These are phyloP conservation scores for Paecilomyces sp. DNA, from an alignment of 2,329 filamentous ascomycete species.

Conservation along the genomic window DNA sequence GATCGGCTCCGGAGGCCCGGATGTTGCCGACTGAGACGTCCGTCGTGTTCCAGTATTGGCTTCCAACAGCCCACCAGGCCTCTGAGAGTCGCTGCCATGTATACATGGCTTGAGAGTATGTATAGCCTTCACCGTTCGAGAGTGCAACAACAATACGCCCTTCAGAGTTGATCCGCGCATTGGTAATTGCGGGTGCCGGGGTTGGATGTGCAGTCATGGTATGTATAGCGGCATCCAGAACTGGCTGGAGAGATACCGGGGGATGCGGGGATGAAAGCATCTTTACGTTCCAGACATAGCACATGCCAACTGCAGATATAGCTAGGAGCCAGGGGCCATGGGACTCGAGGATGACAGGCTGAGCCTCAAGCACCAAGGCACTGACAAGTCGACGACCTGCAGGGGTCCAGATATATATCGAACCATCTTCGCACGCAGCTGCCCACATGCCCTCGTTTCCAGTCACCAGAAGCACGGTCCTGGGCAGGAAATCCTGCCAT, in stretches of 20 bases:
- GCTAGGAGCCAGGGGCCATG: conserved; percentile 84
- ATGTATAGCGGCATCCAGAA: conserved; percentile 78
- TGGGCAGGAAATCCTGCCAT: conserved; percentile 91
- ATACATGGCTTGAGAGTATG: conserved; percentile 78
- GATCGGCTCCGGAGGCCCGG: conserved; percentile 62
- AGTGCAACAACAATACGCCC: conserved; percentile 84
- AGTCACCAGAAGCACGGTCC: conserved; percentile 79
- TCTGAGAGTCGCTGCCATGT: conserved; percentile 95
- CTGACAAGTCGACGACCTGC: conserved; percentile 81
- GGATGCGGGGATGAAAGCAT: conserved; percentile 79
- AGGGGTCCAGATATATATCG: conserved; percentile 83
- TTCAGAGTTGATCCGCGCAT: conserved; percentile 80
- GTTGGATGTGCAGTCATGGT: conserved; percentile 73
- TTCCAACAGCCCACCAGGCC: conserved; percentile 95
- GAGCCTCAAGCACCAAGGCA: conserved; percentile 78
- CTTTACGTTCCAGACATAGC: conserved; percentile 88
- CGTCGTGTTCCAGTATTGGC: conserved; percentile 98
- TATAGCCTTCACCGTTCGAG: conserved; percentile 90
- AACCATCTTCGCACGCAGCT: conserved; percentile 87
- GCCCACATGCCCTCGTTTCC: conserved; percentile 90
- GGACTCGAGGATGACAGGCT: conserved; percentile 89
- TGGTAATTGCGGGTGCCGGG: conserved; percentile 75
- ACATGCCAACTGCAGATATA: conserved; percentile 80
- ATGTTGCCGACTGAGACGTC: conserved; percentile 81
- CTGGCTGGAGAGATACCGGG: conserved; percentile 78